Conservation (phyloP, 2,329 filamentous ascomycete species). For the Hypoxylon sp. region DNA sequence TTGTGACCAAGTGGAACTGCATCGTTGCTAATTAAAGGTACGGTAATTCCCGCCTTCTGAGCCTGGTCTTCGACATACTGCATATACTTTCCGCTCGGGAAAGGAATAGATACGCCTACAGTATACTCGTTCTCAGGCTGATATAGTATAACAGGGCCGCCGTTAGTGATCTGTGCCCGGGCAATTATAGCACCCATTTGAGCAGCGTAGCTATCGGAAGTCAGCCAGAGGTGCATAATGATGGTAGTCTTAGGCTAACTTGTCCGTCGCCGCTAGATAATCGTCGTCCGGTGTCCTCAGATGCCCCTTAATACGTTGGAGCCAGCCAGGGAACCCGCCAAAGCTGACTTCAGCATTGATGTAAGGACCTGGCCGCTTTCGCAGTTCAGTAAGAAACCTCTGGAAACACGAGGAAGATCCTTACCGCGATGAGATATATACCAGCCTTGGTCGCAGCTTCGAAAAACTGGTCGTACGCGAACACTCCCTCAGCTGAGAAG, state of each 20-base stretch:
- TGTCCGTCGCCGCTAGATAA: constrained; percentile 74
- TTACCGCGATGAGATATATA: constrained; percentile 76
- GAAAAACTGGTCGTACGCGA: constrained; percentile 81
- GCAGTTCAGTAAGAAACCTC: constrained; percentile 13
- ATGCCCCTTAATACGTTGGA: constrained; percentile 75
- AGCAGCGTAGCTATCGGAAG: constrained; percentile 64
- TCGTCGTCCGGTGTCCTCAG: constrained; percentile 74
- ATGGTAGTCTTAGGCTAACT: constrained; percentile 44
- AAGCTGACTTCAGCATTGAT: constrained; percentile 83
- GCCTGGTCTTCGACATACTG: constrained; percentile 78
- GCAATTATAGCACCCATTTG: constrained; percentile 77
- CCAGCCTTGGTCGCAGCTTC: constrained; percentile 80
- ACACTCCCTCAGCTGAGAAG: constrained; percentile 79
- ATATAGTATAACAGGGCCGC: constrained; percentile 82
- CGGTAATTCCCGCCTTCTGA: constrained; percentile 76
- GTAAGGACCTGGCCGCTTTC: constrained; percentile 74
- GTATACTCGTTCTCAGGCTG: constrained; percentile 89
- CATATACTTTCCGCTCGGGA: constrained; percentile 78
- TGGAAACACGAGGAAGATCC: background rate
- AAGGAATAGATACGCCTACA: constrained; percentile 64
- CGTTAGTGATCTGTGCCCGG: constrained; percentile 84
- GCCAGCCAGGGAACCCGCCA: constrained; percentile 86
- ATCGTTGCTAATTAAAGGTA: constrained; percentile 84
- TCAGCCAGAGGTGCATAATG: constrained; percentile 13
- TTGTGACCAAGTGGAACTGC: constrained; percentile 72